Evolutionary conservation across 768 basidiomycete genomes (phyloP).

Genomic region (Boletus reticuloceps): DNA sequence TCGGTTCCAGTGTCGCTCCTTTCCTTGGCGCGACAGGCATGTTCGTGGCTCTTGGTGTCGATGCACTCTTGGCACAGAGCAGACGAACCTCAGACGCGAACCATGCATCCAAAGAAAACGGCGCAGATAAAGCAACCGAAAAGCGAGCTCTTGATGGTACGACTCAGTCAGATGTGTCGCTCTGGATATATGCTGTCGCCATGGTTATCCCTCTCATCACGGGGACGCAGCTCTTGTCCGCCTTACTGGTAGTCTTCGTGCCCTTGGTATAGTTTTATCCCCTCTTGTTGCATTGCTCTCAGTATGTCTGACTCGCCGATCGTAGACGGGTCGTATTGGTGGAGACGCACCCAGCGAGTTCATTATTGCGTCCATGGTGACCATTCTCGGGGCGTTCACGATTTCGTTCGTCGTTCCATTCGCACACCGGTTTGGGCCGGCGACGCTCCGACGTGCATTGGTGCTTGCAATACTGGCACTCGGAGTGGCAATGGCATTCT

Average conservation of each 20-base stretch:
- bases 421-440: constrained; percentile 63
- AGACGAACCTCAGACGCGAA: constrained; percentile 16
- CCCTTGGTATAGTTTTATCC: constrained; percentile 56
- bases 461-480: constrained; percentile 46
- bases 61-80: constrained; percentile 36
- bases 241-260: constrained; percentile 83
- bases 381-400: constrained; percentile 52
- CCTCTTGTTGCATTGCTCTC: not conserved
- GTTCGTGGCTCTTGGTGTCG: constrained; percentile 53
- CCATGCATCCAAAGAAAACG: not conserved
- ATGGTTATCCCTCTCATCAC: constrained; percentile 53
- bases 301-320: constrained; percentile 1
- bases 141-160: not conserved
- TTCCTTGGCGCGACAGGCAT: constrained; percentile 62
- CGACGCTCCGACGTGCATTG: constrained; percentile 38
- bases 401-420: constrained; percentile 68
- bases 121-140: not conserved
- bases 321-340: constrained; percentile 79
- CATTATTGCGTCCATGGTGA: constrained; percentile 79
- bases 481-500: constrained; percentile 54
- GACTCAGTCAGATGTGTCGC: constrained; percentile 41
- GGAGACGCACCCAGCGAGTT: constrained; percentile 83
- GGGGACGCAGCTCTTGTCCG: constrained; percentile 54
- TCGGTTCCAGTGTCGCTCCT: constrained; percentile 78
- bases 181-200: constrained; percentile 63